phyloP scores from a whole-genome alignment of 495 filamentous ascomycete species.

The Penicillium longicatenatum region DNA sequence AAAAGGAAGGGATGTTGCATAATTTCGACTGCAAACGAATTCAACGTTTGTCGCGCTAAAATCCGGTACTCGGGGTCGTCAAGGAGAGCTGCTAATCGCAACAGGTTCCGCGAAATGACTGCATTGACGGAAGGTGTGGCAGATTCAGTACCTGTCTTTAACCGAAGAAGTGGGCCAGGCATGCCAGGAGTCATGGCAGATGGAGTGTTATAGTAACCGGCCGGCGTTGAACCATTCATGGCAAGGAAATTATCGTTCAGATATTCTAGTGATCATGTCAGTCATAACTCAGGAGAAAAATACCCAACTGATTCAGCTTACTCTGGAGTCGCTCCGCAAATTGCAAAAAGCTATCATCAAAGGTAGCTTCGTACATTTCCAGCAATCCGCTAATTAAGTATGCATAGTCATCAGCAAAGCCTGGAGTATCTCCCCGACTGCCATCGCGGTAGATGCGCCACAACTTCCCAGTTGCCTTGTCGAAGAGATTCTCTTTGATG shows the following conservation, averaged over 20 bases:
- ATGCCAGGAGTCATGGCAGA: constrained; percentile 63
- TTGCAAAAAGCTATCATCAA: constrained; percentile 74
- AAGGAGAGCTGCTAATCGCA: constrained; percentile 72
- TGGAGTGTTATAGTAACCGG: constrained; percentile 88
- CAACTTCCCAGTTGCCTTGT: constrained; percentile 60
- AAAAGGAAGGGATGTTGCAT: constrained; percentile 92
- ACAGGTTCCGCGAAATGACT: constrained; percentile 78
- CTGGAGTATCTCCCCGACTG: constrained; percentile 63
- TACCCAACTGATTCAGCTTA: constrained; percentile 32
- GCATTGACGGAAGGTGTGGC: constrained; percentile 89
- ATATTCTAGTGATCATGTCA: constrained; percentile 49
- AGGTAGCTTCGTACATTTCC: constrained; percentile 85
- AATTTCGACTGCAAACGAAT: constrained; percentile 86
- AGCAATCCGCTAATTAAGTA: constrained; percentile 83
- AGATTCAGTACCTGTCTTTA: constrained; percentile 93
- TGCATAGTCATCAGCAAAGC: constrained; percentile 95
- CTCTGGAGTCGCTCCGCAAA: constrained; percentile 85
- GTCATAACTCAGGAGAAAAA: background rate
- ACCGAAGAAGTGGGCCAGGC: constrained; percentile 76
- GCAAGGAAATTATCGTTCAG: constrained; percentile 74
- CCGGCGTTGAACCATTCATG: constrained; percentile 38
- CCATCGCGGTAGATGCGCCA: constrained; percentile 79
- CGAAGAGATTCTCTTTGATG: constrained; percentile 77
- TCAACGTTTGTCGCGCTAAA: constrained; percentile 71
- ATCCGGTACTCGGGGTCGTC: constrained; percentile 63